phyloP scores from a whole-genome alignment of 2,329 filamentous ascomycete genomes.

The Atkinsonella hypoxylon region DNA sequence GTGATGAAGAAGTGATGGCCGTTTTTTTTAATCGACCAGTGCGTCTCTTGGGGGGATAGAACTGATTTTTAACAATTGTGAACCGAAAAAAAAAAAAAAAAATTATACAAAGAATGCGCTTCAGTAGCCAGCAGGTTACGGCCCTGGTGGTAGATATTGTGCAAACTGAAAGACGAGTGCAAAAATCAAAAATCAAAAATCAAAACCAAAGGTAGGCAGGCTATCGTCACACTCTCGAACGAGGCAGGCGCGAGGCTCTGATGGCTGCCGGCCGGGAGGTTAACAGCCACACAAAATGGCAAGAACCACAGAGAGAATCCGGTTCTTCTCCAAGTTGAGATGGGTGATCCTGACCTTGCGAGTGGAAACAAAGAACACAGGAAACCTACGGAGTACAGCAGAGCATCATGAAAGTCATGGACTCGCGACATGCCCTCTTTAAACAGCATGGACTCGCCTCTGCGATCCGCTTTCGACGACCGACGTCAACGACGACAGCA shows the following conservation, averaged over 20 bases:
- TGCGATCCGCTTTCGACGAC: slow-evolving; percentile 9
- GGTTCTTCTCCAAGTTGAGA: background rate
- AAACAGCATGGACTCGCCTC: background rate
- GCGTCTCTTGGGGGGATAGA: too few species aligned
- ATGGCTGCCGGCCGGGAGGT: background rate
- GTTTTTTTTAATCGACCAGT: background rate
- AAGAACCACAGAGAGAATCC: background rate
- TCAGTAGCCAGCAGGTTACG: too few species aligned
- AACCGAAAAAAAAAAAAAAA: too few species aligned
- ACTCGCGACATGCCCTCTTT: slow-evolving; percentile 1
- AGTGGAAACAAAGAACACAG: background rate
- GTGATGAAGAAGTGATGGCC: background rate
- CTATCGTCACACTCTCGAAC: background rate
- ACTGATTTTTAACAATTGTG: too few species aligned
- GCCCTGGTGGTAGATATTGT: background rate
- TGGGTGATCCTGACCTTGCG: background rate
- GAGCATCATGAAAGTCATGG: background rate
- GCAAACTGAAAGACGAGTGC: too few species aligned
- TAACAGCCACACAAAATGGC: background rate
- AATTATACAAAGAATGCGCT: too few species aligned
- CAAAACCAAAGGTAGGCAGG: background rate
- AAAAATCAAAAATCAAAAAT: too few species aligned
- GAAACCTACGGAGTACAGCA: too few species aligned
- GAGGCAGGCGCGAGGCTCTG: background rate
- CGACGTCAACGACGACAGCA: slow-evolving; percentile 2